Conservation (phyloP, 1,139 yeast species). For the Williopsis jadinii region DNA sequence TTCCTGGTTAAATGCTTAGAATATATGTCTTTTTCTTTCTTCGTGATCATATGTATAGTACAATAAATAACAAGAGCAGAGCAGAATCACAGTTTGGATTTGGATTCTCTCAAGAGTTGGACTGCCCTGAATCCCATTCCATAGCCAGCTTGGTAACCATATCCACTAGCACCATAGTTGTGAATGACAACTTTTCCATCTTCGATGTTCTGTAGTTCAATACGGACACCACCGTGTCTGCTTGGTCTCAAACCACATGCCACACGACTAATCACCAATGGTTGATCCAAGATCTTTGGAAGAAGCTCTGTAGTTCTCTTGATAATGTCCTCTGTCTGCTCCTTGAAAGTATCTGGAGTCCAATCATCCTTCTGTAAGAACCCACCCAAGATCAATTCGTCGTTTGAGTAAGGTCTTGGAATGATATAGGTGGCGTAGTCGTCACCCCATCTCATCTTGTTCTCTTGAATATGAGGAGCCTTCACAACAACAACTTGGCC, state of each 20-base stretch:
- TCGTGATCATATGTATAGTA: too few species aligned
- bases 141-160: conserved; percentile 68
- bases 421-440: conserved; percentile 56
- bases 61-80: too few species aligned
- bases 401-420: conserved; percentile 57
- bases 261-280: conserved; percentile 38
- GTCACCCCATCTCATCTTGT: conserved; percentile 44
- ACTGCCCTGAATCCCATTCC: conserved; percentile 55
- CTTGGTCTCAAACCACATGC: conserved; percentile 68
- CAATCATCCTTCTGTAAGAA: conserved; percentile 52
- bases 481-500: conserved; percentile 63
- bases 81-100: conserved; percentile 4
- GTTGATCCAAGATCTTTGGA: conserved; percentile 43
- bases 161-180: conserved; percentile 72
- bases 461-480: conserved; percentile 48
- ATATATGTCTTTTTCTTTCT: neutral
- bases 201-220: conserved; percentile 42
- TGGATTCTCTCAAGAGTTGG: conserved; percentile 11
- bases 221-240: conserved; percentile 60
- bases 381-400: conserved; percentile 64
- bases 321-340: conserved; percentile 52
- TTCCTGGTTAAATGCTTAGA: conserved; percentile 36
- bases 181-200: conserved; percentile 39
- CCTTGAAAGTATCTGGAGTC: conserved; percentile 46
- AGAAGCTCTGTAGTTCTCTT: conserved; percentile 44